Evolutionary conservation across 225 moss, liverwort and hornwort genomes (phyloP), one percentile per base, ranked within the genome.

Genomic region (Asterella californica): DNA sequence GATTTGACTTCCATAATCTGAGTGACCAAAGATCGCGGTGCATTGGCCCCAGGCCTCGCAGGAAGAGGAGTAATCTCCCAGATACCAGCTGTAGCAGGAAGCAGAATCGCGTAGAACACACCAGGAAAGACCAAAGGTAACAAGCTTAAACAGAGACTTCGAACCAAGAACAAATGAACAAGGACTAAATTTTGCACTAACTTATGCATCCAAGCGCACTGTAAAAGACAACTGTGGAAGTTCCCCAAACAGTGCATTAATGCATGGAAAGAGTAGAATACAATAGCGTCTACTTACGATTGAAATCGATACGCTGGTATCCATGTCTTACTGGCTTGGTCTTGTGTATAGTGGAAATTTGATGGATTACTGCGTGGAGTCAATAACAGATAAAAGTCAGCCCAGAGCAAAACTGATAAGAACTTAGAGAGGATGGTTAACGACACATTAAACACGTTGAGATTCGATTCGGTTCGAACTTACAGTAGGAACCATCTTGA

Each of bases 401-500:
- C 11, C 12, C n/a, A 72, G 38, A 25, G 27, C 18, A 15, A 52
- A 54, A 73, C 27, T 15, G 30, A 19, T 29, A 50, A n/a, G 14
- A 14, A 17, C 47, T 22, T 0, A 2, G 2, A 9, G 25, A 0
- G 47, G 46, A 32, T 24, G 18, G 11, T 19, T 11, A 32, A 65
- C 9, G 15, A 32, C n/a, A 12, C 42, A 42, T 42, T 42, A 32
- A 32, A 0, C 32, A 36, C 34, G 19, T 48, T 12, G 25, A 71
- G n/a, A 27, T 46, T 27, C 22, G 19, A 2, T 10, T 10, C 45
- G 17, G 24, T 22, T 47, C 17, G 75, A 69, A 72, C 92, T 91
- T 83, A 93, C 93, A 88, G 79, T 91, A 93, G 38, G 93, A 93
- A 6, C 93, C 93, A 82, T 93, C 90, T 79, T 93, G 93, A 57